Percentiles rank a stretch among this genome's conserved stretches.
These are phyloP conservation scores for Saccharomycopsis crataegensis DNA, from an alignment of 1,139 yeast genomes.

Conservation along the genomic window DNA sequence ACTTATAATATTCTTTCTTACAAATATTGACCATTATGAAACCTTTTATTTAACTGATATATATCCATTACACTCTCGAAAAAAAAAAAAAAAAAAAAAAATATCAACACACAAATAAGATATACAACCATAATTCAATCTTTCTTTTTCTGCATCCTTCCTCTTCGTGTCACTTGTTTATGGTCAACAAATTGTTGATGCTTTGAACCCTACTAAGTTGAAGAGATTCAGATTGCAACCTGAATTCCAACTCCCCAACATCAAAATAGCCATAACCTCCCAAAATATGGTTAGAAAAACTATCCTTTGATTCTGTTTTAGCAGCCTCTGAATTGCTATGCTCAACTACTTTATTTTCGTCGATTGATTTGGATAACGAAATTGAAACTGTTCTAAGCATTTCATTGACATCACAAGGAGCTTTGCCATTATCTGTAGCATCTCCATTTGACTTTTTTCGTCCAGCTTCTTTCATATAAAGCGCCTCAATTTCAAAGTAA, in stretches of 20 bases:
- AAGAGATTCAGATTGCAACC: slow-evolving; percentile 27
- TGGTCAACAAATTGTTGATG: neutral
- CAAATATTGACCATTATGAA: too few species aligned
- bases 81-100: too few species aligned
- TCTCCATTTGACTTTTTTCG: slow-evolving; percentile 11
- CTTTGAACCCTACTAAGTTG: slow-evolving; percentile 19
- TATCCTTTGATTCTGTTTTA: slow-evolving; percentile 18
- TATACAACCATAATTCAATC: too few species aligned
- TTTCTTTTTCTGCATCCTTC: too few species aligned
- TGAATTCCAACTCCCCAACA: slow-evolving; percentile 43
- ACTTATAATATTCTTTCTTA: too few species aligned
- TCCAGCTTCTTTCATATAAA: slow-evolving; percentile 33
- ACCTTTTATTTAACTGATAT: too few species aligned
- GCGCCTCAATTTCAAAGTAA: slow-evolving; percentile 42
- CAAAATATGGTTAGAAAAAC: slow-evolving; percentile 28
- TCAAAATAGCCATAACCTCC: slow-evolving; percentile 78
- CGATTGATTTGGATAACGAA: slow-evolving; percentile 22
- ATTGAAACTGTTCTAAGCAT: slow-evolving; percentile 18
- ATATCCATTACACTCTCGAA: too few species aligned
- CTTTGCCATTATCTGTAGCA: slow-evolving; percentile 28
- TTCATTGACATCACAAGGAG: slow-evolving; percentile 28
- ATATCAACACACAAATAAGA: too few species aligned
- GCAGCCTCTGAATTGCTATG: slow-evolving; percentile 23
- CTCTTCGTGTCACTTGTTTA: too few species aligned
- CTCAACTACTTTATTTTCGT: slow-evolving; percentile 19